Evolutionary conservation across 371 early-diverging fungal genomes (phyloP).

Genomic region (Capillidium rhysosporum): DNA sequence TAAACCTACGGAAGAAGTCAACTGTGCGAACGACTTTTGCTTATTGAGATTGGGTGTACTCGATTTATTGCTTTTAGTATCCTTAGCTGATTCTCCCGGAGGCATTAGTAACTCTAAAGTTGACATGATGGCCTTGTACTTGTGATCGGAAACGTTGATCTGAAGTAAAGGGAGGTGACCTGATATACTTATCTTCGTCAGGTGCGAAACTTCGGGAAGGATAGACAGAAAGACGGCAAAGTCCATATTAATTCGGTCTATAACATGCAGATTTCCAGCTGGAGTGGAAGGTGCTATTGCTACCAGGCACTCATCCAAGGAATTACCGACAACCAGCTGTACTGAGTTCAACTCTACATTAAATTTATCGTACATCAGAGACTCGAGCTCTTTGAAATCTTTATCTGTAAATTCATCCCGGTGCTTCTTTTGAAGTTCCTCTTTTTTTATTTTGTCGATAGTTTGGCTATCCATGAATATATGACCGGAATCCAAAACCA

Average conservation of each 20-base stretch:
- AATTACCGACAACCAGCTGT: conserved; percentile 61
- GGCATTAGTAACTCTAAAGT: conserved; percentile 38
- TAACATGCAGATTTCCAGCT: conserved; percentile 45
- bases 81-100: conserved; percentile 10
- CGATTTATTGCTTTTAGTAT: conserved; percentile 9
- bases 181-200: conserved; percentile 53
- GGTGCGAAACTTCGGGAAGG: conserved; percentile 47
- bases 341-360: conserved; percentile 59
- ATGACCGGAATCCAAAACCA: conserved; percentile 86
- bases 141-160: conserved; percentile 81
- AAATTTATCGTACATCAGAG: conserved; percentile 82
- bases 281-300: conserved; percentile 28
- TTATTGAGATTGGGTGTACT: neutral
- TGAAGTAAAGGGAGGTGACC: conserved; percentile 73
- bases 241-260: conserved; percentile 71
- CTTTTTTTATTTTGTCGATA: conserved; percentile 42
- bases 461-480: conserved; percentile 69
- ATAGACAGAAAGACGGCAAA: conserved; percentile 73
- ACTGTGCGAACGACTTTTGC: neutral
- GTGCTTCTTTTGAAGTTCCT: conserved; percentile 43
- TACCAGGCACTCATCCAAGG: conserved; percentile 47
- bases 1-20: neutral
- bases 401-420: conserved; percentile 30
- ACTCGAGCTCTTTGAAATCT: conserved; percentile 46
- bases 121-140: conserved; percentile 80